Conservation (phyloP, 257 asterid genomes). For the Echium plantagineum region DNA sequence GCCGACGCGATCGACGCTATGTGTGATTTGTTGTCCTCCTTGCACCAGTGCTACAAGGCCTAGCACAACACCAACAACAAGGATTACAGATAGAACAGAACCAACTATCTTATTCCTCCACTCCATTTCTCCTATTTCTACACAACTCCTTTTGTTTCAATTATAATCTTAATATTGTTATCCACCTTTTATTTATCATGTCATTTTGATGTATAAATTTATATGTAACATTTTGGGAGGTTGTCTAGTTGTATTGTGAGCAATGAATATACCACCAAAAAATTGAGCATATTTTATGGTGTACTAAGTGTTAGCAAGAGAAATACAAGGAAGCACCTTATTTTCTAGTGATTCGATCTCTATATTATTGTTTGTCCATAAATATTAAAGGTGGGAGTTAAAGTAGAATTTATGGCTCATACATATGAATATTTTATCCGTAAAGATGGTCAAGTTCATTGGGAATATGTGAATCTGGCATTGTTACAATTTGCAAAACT, state of each 20-base stretch:
- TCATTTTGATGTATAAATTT: background rate
- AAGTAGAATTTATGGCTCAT: too few species aligned
- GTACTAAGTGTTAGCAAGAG: background rate
- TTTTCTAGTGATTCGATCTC: too few species aligned
- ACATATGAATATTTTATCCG: too few species aligned
- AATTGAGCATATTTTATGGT: background rate
- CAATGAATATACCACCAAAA: too few species aligned
- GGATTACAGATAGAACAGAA: conserved; percentile 32
- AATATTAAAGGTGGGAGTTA: too few species aligned
- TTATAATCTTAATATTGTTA: too few species aligned
- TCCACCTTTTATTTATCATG: too few species aligned
- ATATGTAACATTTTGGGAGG: background rate
- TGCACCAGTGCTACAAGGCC: conserved; percentile 33
- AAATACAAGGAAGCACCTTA: background rate
- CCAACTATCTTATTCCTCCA: conserved; percentile 30
- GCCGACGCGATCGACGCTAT: background rate
- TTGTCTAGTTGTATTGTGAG: background rate
- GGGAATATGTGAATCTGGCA: too few species aligned
- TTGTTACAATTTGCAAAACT: too few species aligned
- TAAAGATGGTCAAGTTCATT: too few species aligned
- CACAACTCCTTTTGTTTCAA: background rate
- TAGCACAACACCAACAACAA: conserved; percentile 47
- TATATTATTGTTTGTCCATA: too few species aligned
- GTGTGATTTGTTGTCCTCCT: background rate
- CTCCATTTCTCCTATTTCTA: background rate